Conservation (phyloP, 306 rosid species). For the barrel medic (Medicago truncatula) region MtrunA17r5.0-ANR NC_053045.1:20194001-20194500, state of each 20-base stretch:
- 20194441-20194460: constrained; percentile 31
- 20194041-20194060: constrained; percentile 4
- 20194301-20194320: no score
- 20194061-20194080: not conserved
- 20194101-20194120: not conserved
- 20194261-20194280: no score
- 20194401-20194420: no score
- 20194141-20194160: no score
- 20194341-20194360: not conserved
- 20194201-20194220: no score
- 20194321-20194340: no score
- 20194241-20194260: no score
- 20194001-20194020: no score
- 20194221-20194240: no score
- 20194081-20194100: not conserved
- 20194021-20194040: constrained; percentile 8
- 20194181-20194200: no score
- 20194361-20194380: not conserved
- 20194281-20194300: no score
- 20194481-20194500: constrained; percentile 22
- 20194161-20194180: no score
- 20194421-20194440: not conserved
- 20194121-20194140: not conserved
- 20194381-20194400: constrained; percentile 22
- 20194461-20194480: constrained; percentile 24